Percentiles rank a stretch among this genome's conserved stretches.
Conservation (phyloP, 1,284 basidiomycete genomes). For the Coniferiporia sulphurascens region DNA sequence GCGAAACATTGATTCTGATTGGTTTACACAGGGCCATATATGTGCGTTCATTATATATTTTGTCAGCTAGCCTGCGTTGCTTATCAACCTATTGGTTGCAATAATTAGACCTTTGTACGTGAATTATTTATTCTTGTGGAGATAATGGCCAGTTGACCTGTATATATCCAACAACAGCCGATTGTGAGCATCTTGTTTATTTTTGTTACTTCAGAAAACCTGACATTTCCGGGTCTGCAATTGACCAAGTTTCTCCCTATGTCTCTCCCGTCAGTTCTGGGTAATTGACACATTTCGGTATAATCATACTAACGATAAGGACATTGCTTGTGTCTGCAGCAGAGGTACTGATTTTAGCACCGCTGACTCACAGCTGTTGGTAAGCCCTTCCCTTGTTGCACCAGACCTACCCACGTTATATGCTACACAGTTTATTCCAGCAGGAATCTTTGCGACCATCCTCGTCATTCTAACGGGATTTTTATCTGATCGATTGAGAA, state of each 20-base stretch:
- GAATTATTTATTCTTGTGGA: no score
- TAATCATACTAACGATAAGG: background rate
- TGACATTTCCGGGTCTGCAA: background rate
- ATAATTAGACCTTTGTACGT: no score
- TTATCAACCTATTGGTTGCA: no score
- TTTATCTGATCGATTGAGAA: constrained; percentile 30
- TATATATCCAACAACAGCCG: background rate
- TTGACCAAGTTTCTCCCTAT: constrained; percentile 2
- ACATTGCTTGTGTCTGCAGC: background rate
- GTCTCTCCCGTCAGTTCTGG: constrained; percentile 3
- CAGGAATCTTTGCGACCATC: constrained; percentile 32
- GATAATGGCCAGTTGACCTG: no score
- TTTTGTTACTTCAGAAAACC: background rate
- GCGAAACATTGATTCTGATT: background rate
- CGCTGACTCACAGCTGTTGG: constrained; percentile 3
- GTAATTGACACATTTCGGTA: background rate
- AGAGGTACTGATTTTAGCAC: background rate
- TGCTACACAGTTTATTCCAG: constrained; percentile 23
- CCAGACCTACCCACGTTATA: background rate
- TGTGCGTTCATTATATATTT: background rate
- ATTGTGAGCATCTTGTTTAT: background rate
- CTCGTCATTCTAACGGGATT: constrained; percentile 30
- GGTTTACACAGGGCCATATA: background rate
- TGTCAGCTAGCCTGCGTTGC: no score
- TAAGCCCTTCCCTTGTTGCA: background rate